phyloP scores from a whole-genome alignment of 129 eudicot species.

The Flaveria linearis region DNA sequence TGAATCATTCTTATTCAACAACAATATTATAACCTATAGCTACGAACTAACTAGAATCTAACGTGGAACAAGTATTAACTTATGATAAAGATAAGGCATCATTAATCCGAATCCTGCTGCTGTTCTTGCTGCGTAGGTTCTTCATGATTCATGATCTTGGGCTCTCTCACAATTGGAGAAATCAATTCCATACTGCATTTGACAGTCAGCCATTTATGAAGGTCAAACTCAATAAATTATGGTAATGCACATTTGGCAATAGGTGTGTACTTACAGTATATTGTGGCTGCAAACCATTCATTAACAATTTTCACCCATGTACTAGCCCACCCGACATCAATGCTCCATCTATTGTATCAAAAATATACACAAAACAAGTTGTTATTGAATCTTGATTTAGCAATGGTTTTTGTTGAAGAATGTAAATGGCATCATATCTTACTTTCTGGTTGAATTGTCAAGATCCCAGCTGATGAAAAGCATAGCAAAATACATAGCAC shows the following conservation, averaged over 20 bases:
- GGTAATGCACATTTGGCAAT: neutral
- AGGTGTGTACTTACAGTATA: conserved; percentile 60
- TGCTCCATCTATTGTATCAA: conserved; percentile 73
- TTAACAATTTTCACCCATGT: conserved; percentile 97
- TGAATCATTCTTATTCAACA: conserved; percentile 7
- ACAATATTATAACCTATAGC: conserved; percentile 6
- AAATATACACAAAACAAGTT: neutral
- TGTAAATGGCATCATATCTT: conserved; percentile 30
- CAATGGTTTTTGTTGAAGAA: neutral
- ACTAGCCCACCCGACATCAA: conserved; percentile 99
- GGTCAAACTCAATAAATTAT: conserved; percentile 7
- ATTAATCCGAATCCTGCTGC: conserved; percentile 33
- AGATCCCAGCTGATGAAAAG: conserved; percentile 89
- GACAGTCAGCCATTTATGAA: neutral
- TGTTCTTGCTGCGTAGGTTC: conserved; percentile 44
- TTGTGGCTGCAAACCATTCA: conserved; percentile 97
- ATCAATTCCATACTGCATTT: conserved; percentile 93
- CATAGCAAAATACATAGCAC: conserved; percentile 99
- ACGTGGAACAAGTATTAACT: conserved; percentile 4
- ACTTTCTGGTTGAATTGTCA: conserved; percentile 73
- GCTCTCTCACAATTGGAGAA: conserved; percentile 65
- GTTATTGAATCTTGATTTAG: neutral
- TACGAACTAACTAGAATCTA: conserved; percentile 18
- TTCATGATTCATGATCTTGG: conserved; percentile 69
- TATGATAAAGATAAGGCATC: conserved; percentile 10